Conservation (phyloP, 306 rosid species). For the Crotalaria pallida region DNA sequence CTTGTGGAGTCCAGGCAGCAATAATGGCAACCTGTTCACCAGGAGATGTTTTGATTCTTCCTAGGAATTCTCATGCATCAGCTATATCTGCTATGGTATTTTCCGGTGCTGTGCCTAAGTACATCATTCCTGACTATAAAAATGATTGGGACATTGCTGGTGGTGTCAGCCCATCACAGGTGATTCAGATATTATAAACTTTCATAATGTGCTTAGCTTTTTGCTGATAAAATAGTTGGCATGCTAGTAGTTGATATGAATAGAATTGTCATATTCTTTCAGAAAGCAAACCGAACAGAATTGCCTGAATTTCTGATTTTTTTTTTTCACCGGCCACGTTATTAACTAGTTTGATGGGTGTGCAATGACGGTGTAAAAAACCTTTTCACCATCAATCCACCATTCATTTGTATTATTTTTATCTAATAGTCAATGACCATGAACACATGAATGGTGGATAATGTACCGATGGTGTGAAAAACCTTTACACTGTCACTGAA, state of each 20-base stretch:
- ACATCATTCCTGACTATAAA: slow-evolving; percentile 63
- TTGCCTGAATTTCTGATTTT: not conserved
- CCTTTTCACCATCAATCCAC: no score
- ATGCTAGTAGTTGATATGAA: not conserved
- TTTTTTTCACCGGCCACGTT: no score
- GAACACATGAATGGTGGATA: no score
- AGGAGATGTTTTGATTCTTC: slow-evolving; percentile 62
- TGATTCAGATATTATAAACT: slow-evolving; percentile 14
- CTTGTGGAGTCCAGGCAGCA: slow-evolving; percentile 90
- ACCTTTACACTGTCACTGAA: no score
- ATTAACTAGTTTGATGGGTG: no score
- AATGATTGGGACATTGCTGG: slow-evolving; percentile 67
- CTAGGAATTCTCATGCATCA: slow-evolving; percentile 72
- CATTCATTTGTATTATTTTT: no score
- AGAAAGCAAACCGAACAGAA: not conserved
- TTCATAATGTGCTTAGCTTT: not conserved
- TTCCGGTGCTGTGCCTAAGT: slow-evolving; percentile 79
- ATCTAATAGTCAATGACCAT: no score
- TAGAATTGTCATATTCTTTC: not conserved
- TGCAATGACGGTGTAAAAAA: no score
- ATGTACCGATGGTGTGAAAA: no score
- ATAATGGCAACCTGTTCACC: slow-evolving; percentile 80
- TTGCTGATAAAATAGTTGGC: not conserved
- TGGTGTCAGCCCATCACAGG: slow-evolving; percentile 64
- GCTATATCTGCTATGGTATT: slow-evolving; percentile 74